A percentile compares a stretch with the other conserved stretches of the same genome.
Evolutionary conservation across 2,329 filamentous ascomycete species (phyloP).

Genomic region (Ophiosphaerella herpotricha): DNA sequence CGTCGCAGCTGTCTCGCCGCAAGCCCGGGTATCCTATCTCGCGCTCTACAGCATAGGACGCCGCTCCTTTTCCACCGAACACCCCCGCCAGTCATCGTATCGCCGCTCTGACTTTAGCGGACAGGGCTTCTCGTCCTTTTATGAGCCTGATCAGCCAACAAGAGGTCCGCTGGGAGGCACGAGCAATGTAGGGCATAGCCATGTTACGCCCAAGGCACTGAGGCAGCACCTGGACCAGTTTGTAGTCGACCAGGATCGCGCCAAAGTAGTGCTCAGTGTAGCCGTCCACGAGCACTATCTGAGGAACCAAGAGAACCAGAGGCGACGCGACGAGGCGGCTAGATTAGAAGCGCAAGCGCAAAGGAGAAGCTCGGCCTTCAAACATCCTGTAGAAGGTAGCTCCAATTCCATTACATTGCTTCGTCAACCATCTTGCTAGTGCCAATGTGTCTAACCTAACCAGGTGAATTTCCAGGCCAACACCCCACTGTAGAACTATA

Average conservation of each 20-base stretch:
- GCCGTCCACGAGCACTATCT: slow-evolving; percentile 98
- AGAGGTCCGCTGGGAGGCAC: slow-evolving; percentile 66
- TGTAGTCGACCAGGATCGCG: slow-evolving; percentile 92
- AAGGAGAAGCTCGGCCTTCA: slow-evolving; percentile 68
- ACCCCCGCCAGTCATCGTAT: slow-evolving; percentile 53
- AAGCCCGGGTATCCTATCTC: slow-evolving; percentile 49
- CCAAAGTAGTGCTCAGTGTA: slow-evolving; percentile 90
- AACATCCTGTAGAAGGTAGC: slow-evolving; percentile 78
- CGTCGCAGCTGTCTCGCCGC: slow-evolving; percentile 41
- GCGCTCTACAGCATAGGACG: slow-evolving; percentile 38
- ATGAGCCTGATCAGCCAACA: slow-evolving; percentile 66
- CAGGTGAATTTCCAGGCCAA: slow-evolving; percentile 68
- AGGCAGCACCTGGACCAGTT: slow-evolving; percentile 95
- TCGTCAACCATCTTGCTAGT: slow-evolving; percentile 12
- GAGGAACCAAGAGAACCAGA: slow-evolving; percentile 74
- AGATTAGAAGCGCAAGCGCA: slow-evolving; percentile 73
- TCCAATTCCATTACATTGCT: slow-evolving; percentile 18
- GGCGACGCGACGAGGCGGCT: slow-evolving; percentile 79
- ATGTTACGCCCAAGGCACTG: slow-evolving; percentile 67
- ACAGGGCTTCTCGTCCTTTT: slow-evolving; percentile 65
- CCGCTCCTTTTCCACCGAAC: slow-evolving; percentile 41
- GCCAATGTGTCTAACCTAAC: slow-evolving; percentile 28
- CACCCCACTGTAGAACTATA: slow-evolving; percentile 55
- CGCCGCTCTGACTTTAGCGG: slow-evolving; percentile 66
- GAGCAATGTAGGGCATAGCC: slow-evolving; percentile 61